phyloP scores from a whole-genome alignment of 192 early-diverging fungal species.

The Umbelopsis sp. region DNA sequence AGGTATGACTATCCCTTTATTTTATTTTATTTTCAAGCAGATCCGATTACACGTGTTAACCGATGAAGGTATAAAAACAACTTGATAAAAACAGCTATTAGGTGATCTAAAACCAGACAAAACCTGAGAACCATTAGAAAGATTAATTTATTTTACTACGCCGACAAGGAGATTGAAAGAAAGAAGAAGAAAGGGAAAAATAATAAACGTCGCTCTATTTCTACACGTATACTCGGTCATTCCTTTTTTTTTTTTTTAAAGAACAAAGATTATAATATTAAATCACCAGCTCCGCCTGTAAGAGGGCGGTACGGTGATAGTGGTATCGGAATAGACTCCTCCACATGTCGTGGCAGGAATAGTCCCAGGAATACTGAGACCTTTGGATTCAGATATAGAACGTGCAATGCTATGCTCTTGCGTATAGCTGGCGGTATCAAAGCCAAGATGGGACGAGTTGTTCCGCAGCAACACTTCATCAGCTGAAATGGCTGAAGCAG shows the following conservation, averaged over 20 bases:
- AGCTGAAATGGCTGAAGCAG: conserved; percentile 16
- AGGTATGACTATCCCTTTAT: too few relatives aligned
- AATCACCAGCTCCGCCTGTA: conserved; percentile 7
- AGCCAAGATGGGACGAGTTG: conserved; percentile 1
- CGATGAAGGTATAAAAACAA: too few relatives aligned
- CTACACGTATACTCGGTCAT: background rate
- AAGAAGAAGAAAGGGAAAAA: too few relatives aligned
- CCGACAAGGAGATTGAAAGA: too few relatives aligned
- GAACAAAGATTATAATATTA: too few relatives aligned
- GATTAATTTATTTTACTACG: too few relatives aligned
- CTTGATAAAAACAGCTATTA: too few relatives aligned
- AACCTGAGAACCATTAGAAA: too few relatives aligned
- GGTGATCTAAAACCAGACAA: too few relatives aligned
- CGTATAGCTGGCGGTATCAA: conserved; percentile 9
- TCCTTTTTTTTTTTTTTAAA: too few relatives aligned
- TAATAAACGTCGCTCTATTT: background rate
- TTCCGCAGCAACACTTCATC: background rate
- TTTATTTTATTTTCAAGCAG: too few relatives aligned
- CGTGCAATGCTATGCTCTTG: background rate
- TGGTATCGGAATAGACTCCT: background rate
- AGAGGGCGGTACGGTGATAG: background rate
- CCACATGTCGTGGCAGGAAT: conserved; percentile 2
- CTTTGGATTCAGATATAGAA: conserved; percentile 5
- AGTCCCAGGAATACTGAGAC: background rate
- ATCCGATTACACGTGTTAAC: too few relatives aligned